Percentiles rank a stretch among this genome's conserved stretches.
Evolutionary conservation across 1,284 basidiomycete species (phyloP).

Genomic region (Irpex lacteus): DNA sequence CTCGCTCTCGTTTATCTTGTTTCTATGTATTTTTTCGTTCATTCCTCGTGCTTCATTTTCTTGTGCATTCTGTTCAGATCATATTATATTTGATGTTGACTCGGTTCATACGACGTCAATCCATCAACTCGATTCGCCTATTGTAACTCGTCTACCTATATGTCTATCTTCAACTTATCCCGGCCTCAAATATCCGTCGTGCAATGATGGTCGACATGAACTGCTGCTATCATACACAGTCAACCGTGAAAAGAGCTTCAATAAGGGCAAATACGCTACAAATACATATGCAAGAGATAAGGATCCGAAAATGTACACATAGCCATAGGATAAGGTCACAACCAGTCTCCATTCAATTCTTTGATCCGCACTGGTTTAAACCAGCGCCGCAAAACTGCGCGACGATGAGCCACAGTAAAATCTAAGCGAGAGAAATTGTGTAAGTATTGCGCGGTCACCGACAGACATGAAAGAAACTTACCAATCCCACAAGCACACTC

Average conservation of each 20-base stretch:
- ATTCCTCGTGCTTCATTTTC: neutral
- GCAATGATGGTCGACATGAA: no score
- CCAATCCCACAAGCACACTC: constrained; percentile 70
- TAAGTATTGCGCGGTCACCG: constrained; percentile 10
- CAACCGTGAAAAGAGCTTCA: no score
- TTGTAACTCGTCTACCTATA: no score
- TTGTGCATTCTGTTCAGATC: neutral
- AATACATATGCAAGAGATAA: neutral
- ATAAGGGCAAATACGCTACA: no score
- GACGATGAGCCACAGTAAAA: constrained; percentile 76
- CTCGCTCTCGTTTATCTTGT: neutral
- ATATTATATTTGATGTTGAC: no score
- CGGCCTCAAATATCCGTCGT: no score
- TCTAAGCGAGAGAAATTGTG: constrained; percentile 34
- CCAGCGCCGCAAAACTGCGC: constrained; percentile 87
- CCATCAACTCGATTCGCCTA: no score
- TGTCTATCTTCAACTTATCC: no score
- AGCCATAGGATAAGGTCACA: neutral
- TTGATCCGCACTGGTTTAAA: constrained; percentile 58
- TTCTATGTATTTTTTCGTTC: neutral
- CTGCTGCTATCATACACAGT: no score
- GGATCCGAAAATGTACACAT: neutral
- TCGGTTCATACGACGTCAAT: no score
- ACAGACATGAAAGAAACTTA: constrained; percentile 41
- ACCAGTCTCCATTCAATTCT: constrained; percentile 18